phyloP scores from a whole-genome alignment of 441 rosid species.

The Adansonia gregorii region DNA sequence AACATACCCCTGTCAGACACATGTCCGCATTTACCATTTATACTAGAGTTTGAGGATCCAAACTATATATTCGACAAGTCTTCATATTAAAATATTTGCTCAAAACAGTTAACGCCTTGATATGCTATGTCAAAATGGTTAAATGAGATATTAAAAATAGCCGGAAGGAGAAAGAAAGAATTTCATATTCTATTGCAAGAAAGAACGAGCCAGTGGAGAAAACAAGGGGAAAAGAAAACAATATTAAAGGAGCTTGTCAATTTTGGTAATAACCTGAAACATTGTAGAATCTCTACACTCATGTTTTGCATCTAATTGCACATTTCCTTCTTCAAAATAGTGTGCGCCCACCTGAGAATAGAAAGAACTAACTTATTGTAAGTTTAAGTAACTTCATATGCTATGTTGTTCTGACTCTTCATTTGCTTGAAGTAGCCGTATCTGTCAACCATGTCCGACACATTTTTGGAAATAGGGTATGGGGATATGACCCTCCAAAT shows the following conservation, averaged over 20 bases:
- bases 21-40: no score
- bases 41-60: background rate
- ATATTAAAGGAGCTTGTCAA: constrained; percentile 6
- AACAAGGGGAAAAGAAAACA: background rate
- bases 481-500: no score
- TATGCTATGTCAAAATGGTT: background rate
- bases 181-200: background rate
- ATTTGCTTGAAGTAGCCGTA: no score
- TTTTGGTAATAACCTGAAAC: constrained; percentile 64
- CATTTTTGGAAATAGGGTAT: no score
- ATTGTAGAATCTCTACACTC: constrained; percentile 83
- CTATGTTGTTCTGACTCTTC: no score
- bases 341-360: constrained; percentile 83
- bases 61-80: background rate
- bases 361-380: background rate
- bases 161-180: background rate
- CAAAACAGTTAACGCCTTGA: background rate
- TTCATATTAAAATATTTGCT: background rate
- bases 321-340: constrained; percentile 99
- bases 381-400: background rate
- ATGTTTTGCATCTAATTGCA: constrained; percentile 86
- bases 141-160: background rate
- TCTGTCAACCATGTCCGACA: no score
- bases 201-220: background rate
- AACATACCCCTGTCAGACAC: no score